Evolutionary conservation across 2,329 filamentous ascomycete species (phyloP).

Genomic region (Trichoderma semiorbis): DNA sequence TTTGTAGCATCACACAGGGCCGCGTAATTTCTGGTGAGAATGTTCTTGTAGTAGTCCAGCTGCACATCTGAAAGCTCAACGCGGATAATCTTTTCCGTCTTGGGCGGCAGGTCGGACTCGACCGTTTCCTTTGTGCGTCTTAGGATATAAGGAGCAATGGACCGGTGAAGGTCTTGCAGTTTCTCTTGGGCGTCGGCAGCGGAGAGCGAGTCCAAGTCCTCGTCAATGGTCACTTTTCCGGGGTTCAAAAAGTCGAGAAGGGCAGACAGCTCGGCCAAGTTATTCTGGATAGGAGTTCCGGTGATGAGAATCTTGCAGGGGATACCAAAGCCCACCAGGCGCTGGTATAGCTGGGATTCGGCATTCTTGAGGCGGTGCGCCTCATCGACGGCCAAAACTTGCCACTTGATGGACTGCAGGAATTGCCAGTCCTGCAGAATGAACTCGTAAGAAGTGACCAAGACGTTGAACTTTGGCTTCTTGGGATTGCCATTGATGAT

Average conservation of each 20-base stretch:
- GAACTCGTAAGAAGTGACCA: slow-evolving; percentile 96
- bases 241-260: slow-evolving; percentile 96
- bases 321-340: slow-evolving; percentile 79
- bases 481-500: slow-evolving; percentile 80
- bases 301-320: slow-evolving; percentile 91
- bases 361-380: slow-evolving; percentile 95
- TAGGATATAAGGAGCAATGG: slow-evolving; percentile 91
- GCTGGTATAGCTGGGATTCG: slow-evolving; percentile 88
- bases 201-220: slow-evolving; percentile 76
- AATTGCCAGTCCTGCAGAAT: slow-evolving; percentile 83
- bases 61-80: slow-evolving; percentile 96
- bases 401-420: slow-evolving; percentile 90
- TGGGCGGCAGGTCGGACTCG: slow-evolving; percentile 91
- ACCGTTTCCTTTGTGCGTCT: slow-evolving; percentile 96
- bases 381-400: slow-evolving; percentile 93
- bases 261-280: slow-evolving; percentile 84
- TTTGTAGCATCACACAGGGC: slow-evolving; percentile 86
- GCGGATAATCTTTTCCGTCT: slow-evolving; percentile 98
- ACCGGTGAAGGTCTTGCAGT: slow-evolving; percentile 76
- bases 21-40: slow-evolving; percentile 92
- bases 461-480: slow-evolving; percentile 94
- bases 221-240: slow-evolving; percentile 86
- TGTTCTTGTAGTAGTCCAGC: slow-evolving; percentile 98
- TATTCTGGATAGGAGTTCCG: slow-evolving; percentile 96
- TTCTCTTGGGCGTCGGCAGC: slow-evolving; percentile 82